These are phyloP conservation scores for Sclerospora graminicola DNA, from an alignment of 352 stramenopile genomes.

Conservation along the genomic window DNA sequence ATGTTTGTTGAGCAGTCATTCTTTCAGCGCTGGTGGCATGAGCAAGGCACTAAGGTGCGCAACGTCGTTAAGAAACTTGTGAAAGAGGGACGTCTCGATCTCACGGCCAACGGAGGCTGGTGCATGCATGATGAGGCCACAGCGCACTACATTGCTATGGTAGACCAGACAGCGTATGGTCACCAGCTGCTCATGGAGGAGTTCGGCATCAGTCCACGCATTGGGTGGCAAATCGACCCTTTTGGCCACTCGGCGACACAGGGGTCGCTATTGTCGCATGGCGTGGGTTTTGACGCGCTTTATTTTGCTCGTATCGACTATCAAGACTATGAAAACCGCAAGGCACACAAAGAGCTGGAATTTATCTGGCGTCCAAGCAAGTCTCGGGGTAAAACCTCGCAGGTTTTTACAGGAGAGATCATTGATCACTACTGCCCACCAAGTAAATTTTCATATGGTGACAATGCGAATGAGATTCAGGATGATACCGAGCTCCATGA, in stretches of 20 bases:
- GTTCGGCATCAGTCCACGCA: conserved; percentile 91
- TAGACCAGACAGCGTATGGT: conserved; percentile 97
- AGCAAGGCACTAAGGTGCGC: conserved; percentile 75
- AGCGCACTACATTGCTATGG: conserved; percentile 94
- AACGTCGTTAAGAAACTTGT: conserved; percentile 81
- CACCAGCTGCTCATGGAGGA: conserved; percentile 91
- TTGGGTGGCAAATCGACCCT: conserved; percentile 97
- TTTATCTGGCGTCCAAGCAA: conserved; percentile 92
- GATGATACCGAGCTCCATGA: conserved; percentile 82
- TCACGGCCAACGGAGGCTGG: conserved; percentile 95
- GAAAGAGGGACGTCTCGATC: conserved; percentile 84
- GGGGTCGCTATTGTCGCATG: conserved; percentile 83
- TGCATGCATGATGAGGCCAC: conserved; percentile 98
- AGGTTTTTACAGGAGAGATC: conserved; percentile 85
- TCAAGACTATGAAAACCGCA: conserved; percentile 91
- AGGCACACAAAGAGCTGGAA: conserved; percentile 83
- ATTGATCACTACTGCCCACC: conserved; percentile 75
- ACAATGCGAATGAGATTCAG: conserved; percentile 72
- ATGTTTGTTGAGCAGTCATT: conserved; percentile 94
- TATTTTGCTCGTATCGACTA: conserved; percentile 98
- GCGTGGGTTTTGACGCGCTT: conserved; percentile 92
- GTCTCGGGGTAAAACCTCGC: conserved; percentile 68
- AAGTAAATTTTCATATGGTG: conserved; percentile 60
- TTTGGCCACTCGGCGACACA: conserved; percentile 92
- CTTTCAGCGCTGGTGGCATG: conserved; percentile 94